Evolutionary conservation across 192 early-diverging fungal genomes (phyloP), one percentile per base, ranked within the genome.

Genomic region (Coemansia sp.): DNA sequence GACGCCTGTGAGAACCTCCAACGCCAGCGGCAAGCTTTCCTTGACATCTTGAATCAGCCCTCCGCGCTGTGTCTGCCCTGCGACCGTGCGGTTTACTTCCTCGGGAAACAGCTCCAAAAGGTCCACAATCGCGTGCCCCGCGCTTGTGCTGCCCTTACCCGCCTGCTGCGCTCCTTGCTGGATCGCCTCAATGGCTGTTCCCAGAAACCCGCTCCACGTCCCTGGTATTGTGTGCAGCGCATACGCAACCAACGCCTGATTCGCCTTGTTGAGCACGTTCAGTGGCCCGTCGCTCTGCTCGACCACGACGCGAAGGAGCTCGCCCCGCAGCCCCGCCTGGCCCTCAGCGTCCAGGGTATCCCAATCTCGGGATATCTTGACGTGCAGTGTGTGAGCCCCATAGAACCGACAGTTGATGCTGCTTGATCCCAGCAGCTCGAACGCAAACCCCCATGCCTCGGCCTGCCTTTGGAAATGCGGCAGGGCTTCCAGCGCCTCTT

Each of bases 381-480:
- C 65, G 13, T 80, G 78, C 26, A 80, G 53, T 14, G 78, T 80
- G 53, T 80, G 78, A 2, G 78, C 78, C 6, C 78, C 78, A 65
- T 66, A 80, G 55, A 80, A 80, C 43, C 78, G 78, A 41, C 78
- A 80, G 33, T 68, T 80, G 53, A 48, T 64, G 36, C 69, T 75
- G 41, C 38, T 61, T 18, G 68, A 65, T 21, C 48, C 62, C 18
- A 80, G 69, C 64, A 80, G 39, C 35, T 71, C 69, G 36, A 80
- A 75, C 20, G 78, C 78, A 66, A 80, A 70, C 59, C 72, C 69
- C 78, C 78, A 80, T 20, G 72, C 78, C 36, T 45, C 64, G 4
- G 69, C 52, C 73, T 69, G 69, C 45, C 55, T 75, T 39, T 80
- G 78, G 39, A 80, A 55, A 55, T 73, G 69, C 38, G 72, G 65